Conservation (phyloP, 1,139 yeast genomes). For the Candida tetrigidarum region DNA sequence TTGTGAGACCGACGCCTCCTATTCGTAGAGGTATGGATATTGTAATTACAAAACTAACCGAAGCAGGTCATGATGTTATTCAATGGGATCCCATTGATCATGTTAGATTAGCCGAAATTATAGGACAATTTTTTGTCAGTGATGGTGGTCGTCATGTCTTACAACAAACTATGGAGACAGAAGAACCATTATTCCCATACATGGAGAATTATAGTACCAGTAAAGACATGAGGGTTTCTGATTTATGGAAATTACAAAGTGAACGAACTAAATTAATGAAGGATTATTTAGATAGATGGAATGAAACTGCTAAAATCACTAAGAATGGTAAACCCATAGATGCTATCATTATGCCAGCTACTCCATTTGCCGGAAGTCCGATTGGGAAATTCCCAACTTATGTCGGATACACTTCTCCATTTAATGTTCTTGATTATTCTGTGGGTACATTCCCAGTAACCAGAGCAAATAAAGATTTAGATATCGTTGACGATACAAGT, state of each 20-base stretch:
- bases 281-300: slow-evolving; percentile 42
- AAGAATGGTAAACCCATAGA: slow-evolving; percentile 49
- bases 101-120: slow-evolving; percentile 38
- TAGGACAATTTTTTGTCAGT: slow-evolving; percentile 44
- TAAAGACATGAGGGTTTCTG: slow-evolving; percentile 36
- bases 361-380: slow-evolving; percentile 52
- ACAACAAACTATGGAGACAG: slow-evolving; percentile 36
- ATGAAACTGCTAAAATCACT: slow-evolving; percentile 32
- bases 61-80: slow-evolving; percentile 36
- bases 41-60: slow-evolving; percentile 29
- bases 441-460: slow-evolving; percentile 64
- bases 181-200: slow-evolving; percentile 49
- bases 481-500: slow-evolving; percentile 23
- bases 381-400: slow-evolving; percentile 37
- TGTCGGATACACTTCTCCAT: slow-evolving; percentile 58
- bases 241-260: slow-evolving; percentile 47
- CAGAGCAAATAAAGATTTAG: slow-evolving; percentile 49
- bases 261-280: slow-evolving; percentile 37
- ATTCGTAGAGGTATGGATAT: slow-evolving; percentile 41
- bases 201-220: slow-evolving; percentile 37
- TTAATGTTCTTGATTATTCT: slow-evolving; percentile 62
- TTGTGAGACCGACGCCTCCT: slow-evolving; percentile 58
- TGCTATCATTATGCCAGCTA: slow-evolving; percentile 50
- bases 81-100: slow-evolving; percentile 52
- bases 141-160: slow-evolving; percentile 48